A percentile compares a stretch with the other conserved stretches of the same genome.
These are phyloP conservation scores for Gillenia trifoliata DNA, from an alignment of 306 rosid species.

Conservation along the genomic window DNA sequence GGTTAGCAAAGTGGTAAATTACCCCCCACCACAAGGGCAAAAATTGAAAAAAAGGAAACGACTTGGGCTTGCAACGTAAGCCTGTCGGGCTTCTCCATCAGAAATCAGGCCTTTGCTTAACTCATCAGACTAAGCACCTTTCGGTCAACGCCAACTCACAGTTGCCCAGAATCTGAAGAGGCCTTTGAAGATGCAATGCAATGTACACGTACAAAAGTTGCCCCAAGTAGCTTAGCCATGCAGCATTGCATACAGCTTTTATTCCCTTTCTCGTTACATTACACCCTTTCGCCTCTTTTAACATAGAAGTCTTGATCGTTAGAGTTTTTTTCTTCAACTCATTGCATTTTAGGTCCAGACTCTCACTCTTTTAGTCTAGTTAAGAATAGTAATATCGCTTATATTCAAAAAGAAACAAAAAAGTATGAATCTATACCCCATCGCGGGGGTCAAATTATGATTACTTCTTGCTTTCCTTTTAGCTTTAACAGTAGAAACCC, in stretches of 20 bases:
- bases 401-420: too few species aligned
- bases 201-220: neutral
- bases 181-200: neutral
- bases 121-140: neutral
- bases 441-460: neutral
- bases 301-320: neutral
- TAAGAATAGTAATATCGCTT: too few species aligned
- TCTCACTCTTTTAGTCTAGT: fast-evolving
- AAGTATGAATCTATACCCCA: neutral
- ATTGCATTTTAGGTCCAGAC: fast-evolving
- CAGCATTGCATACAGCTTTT: neutral
- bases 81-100: neutral
- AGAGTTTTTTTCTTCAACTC: neutral
- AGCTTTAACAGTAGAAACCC: neutral
- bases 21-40: neutral
- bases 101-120: neutral
- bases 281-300: neutral
- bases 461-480: neutral
- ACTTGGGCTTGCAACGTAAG: neutral
- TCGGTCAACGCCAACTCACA: neutral
- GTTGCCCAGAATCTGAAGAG: neutral
- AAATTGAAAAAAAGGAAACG: neutral
- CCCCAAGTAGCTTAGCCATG: neutral
- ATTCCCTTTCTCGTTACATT: neutral
- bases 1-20: neutral